Percentiles rank a stretch among this genome's conserved stretches.
Evolutionary conservation across 345 rosid genomes (phyloP).

Genomic region (Aegle marmelos): DNA sequence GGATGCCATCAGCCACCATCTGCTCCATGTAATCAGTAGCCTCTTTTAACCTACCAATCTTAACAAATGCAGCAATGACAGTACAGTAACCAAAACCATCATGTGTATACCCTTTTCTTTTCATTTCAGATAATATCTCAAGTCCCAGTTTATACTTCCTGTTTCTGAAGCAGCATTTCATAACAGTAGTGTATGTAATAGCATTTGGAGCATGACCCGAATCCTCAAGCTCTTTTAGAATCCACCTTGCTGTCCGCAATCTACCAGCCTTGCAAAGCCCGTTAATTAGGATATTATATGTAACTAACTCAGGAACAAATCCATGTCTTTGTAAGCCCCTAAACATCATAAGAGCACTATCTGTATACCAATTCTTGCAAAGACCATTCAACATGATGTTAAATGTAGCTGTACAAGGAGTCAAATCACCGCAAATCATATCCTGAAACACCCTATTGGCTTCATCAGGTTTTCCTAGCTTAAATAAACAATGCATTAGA

Average conservation of each 20-base stretch:
- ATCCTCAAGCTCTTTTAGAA: constrained; percentile 49
- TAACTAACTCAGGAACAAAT: constrained; percentile 48
- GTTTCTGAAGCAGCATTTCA: constrained; percentile 60
- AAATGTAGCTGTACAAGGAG: constrained; percentile 49
- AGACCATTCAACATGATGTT: constrained; percentile 80
- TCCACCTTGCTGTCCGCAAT: constrained; percentile 48
- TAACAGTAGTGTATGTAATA: constrained; percentile 65
- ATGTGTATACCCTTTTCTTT: constrained; percentile 57
- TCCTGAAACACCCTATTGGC: constrained; percentile 54
- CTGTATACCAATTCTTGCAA: constrained; percentile 55
- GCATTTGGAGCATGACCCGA: constrained; percentile 59
- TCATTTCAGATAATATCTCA: constrained; percentile 54
- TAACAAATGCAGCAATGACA: constrained; percentile 62
- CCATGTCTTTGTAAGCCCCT: constrained; percentile 52
- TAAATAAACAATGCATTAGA: constrained; percentile 75
- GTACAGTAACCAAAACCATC: constrained; percentile 79
- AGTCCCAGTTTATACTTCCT: constrained; percentile 60
- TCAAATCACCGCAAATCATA: constrained; percentile 32
- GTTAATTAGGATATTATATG: constrained; percentile 70
- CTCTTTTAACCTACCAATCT: constrained; percentile 47
- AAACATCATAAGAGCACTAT: constrained; percentile 56
- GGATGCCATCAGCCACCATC: constrained; percentile 44
- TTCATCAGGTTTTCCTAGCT: constrained; percentile 57
- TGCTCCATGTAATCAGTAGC: constrained; percentile 44
- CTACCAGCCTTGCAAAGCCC: constrained; percentile 70